Evolutionary conservation across 176 grass and related monocot genomes (phyloP).

Genomic region (Raddia guianensis): DNA sequence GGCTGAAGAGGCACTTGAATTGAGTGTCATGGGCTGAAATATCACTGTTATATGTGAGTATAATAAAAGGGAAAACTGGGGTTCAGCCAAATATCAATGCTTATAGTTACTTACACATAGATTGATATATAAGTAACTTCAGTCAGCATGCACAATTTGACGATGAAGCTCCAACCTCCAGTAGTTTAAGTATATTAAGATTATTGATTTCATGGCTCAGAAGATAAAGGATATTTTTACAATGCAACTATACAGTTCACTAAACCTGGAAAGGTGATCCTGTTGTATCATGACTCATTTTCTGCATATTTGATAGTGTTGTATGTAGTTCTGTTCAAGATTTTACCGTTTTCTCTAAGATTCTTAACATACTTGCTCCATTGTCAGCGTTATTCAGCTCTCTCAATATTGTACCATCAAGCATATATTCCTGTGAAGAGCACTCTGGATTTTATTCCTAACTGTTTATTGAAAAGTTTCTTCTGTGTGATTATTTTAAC

Average conservation of each 20-base stretch:
- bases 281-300: constrained; percentile 1
- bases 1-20: too few species aligned
- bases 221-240: neutral
- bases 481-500: neutral
- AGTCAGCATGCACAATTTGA: neutral
- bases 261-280: neutral
- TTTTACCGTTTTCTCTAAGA: neutral
- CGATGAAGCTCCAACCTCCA: neutral
- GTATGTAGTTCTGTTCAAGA: neutral
- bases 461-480: neutral
- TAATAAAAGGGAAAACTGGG: neutral
- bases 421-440: neutral
- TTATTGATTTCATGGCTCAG: neutral
- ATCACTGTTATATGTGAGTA: neutral
- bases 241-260: neutral
- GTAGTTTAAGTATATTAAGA: neutral
- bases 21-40: too few species aligned
- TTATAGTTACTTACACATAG: neutral
- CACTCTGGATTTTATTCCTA: neutral
- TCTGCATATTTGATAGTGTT: neutral
- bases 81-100: neutral
- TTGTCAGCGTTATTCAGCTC: neutral
- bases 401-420: constrained; percentile 1
- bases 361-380: neutral
- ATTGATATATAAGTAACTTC: neutral